Conservation (phyloP, 2,329 filamentous ascomycete genomes). For the Claviceps sp. region DNA sequence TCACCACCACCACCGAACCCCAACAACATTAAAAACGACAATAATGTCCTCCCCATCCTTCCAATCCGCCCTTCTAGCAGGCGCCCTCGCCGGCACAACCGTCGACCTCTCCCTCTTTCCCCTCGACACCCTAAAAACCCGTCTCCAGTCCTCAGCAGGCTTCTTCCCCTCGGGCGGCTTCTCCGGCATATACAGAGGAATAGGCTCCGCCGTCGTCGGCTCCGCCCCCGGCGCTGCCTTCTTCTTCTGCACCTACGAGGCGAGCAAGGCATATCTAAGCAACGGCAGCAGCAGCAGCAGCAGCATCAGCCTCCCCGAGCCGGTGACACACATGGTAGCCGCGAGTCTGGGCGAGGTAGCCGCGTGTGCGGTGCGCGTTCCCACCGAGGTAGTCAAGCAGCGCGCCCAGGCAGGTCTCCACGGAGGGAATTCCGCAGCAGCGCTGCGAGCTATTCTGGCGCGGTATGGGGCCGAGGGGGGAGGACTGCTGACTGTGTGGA, state of each 20-base stretch:
- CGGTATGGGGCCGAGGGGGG: constrained; percentile 21
- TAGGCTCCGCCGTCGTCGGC: constrained; percentile 79
- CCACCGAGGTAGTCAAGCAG: constrained; percentile 95
- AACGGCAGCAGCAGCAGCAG: constrained; percentile 20
- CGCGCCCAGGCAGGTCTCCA: constrained; percentile 80
- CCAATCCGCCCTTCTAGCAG: constrained; percentile 56
- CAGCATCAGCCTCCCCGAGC: constrained; percentile 23
- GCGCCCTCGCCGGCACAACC: constrained; percentile 83
- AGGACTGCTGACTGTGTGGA: constrained; percentile 49
- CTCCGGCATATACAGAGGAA: constrained; percentile 80
- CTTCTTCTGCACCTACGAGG: constrained; percentile 94
- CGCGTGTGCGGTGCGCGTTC: constrained; percentile 82
- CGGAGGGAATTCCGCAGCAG: constrained; percentile 52
- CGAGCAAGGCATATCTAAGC: constrained; percentile 39
- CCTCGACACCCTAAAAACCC: constrained; percentile 96
- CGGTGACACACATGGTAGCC: constrained; percentile 63
- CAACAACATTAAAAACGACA: background rate
- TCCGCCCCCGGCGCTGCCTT: constrained; percentile 88
- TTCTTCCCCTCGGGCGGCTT: constrained; percentile 81
- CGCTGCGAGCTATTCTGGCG: constrained; percentile 56
- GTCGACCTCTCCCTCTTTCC: constrained; percentile 96
- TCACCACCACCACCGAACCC: background rate
- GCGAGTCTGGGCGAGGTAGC: constrained; percentile 80
- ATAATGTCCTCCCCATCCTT: constrained; percentile 27
- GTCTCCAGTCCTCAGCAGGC: constrained; percentile 69